Evolutionary conservation across 2,329 filamentous ascomycete species (phyloP), one percentile per base, ranked within the genome.

Genomic region (Ophiosphaerella korrae): DNA sequence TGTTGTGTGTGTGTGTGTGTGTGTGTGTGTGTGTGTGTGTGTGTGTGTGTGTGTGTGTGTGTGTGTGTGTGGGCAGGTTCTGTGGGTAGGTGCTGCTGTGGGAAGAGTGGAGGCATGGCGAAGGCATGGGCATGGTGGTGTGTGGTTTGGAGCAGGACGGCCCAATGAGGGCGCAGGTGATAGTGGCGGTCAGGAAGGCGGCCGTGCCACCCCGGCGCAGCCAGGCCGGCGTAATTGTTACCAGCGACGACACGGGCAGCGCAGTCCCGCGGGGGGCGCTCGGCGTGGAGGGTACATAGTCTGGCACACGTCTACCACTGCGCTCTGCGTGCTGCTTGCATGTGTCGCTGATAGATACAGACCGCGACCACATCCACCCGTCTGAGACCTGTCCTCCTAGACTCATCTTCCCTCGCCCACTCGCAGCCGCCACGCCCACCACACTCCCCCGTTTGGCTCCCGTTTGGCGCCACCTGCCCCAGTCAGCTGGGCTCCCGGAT

Each of bases 401-500:
- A 59, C 42, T 34, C 46, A 38, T 50, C 26, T 21, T 39, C 48
- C 23, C 39, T 61, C 64, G 59, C 67, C 67, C 69, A 60, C 65
- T 60, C 67, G 59, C 40, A 21, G 60, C 55, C 59, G 18, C 9
- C 48, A 23, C 36, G 38, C 48, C 32, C 47, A 37, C 36, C 61
- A 61, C 66, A 62, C 63, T 58, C 55, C 26, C 40, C 33, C 53
- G 51, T 55, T 54, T 23, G 45, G 21, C 4, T 13, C 16, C 6
- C 37, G 50, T 57, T 7, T 46, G 56, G 52, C 50, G 45, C 53
- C 57, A 60, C 56, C 50, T 50, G 31, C 42, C 48, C 16, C 52
- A 26, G 66, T 72, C 69, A 72, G 66, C 70, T 71, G 67, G 72
- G 67, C 70, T 60, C 61, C 65, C 39, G 40, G 24, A 36, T 35